Evolutionary conservation across 345 rosid genomes (phyloP).

Genomic region (Brassica nigra): DNA sequence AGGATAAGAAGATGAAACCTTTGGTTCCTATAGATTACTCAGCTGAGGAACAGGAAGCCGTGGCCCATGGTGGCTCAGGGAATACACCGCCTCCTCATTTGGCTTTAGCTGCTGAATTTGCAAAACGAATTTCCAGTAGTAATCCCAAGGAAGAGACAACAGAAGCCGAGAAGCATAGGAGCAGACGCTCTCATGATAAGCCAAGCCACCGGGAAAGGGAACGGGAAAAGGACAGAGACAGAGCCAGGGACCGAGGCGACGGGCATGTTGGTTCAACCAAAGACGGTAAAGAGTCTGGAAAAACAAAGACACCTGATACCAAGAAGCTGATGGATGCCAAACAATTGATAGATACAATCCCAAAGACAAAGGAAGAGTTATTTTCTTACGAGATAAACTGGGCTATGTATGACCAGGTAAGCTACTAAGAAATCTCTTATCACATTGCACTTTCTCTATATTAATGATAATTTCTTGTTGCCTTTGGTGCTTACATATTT

Average conservation of each 20-base stretch:
- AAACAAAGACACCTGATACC: conserved; percentile 67
- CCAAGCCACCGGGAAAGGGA: conserved; percentile 63
- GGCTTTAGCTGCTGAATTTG: conserved; percentile 94
- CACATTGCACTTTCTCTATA: neutral
- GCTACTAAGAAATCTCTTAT: conserved; percentile 28
- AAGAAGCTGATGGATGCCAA: conserved; percentile 92
- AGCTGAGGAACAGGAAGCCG: conserved; percentile 83
- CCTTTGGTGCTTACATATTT: conserved; percentile 25
- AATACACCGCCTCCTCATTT: conserved; percentile 73
- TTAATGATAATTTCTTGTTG: neutral
- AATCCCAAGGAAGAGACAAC: conserved; percentile 69
- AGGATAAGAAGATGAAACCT: conserved; percentile 91
- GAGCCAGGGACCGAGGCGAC: conserved; percentile 62
- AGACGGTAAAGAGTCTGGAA: conserved; percentile 46
- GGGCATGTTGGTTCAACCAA: conserved; percentile 46
- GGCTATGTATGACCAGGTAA: conserved; percentile 86
- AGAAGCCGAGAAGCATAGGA: conserved; percentile 76
- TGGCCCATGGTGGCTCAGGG: conserved; percentile 62
- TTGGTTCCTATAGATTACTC: conserved; percentile 97
- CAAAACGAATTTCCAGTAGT: conserved; percentile 75
- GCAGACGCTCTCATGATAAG: conserved; percentile 72
- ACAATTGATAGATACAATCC: conserved; percentile 96
- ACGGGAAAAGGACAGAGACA: conserved; percentile 52
- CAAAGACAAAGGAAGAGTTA: conserved; percentile 93
- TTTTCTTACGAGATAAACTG: conserved; percentile 91